Evolutionary conservation across 108 stramenopile genomes (phyloP), one percentile per base, ranked within the genome.

Genomic region (Discostella pseudostelligera): DNA sequence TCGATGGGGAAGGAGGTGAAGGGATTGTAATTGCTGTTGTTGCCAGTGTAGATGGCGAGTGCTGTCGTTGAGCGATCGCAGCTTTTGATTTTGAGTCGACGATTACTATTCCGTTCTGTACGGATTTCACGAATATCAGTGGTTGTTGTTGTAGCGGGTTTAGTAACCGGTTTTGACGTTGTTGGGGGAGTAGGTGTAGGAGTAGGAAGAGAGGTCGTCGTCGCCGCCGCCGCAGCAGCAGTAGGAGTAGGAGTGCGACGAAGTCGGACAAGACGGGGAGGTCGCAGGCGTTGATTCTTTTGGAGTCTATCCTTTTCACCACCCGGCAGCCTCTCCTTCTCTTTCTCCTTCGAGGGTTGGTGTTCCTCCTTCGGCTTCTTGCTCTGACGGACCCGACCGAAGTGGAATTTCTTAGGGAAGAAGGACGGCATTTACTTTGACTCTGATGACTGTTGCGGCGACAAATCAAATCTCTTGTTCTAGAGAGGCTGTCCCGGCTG

Each of bases 1-100:
- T 77, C 76, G 29, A 77, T 28, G 7, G 58, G 61, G 21, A 77
- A 32, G 22, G 69, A 55, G 2, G 42, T 57, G 44, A 77, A 70
- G 0, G 69, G 62, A 17, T 8, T 19, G 1, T 44, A 45, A 17
- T 36, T 56, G 2, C 12, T n/a, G 10, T 47, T 24, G 37, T 63
- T 28, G 63, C 42, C 25, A 0, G 20, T 12, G 25, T 7, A 32
- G 19, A 49, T 0, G 4, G 55, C 19, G 32, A 35, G 3, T 32
- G 42, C 10, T 16, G 42, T 11, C n/a, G 12, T 11, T 4, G 32
- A 32, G 32, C 32, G 32, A 32, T 32, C 32, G 32, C 4, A 32
- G 32, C 26, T 13, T 4, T 56, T 32, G 58, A 37, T 39, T 59
- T 59, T 37, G 26, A 32, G 17, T 8, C 42, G 59, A 6, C 59